phyloP scores from a whole-genome alignment of 495 filamentous ascomycete genomes.

The Annulohypoxylon maeteangense region DNA sequence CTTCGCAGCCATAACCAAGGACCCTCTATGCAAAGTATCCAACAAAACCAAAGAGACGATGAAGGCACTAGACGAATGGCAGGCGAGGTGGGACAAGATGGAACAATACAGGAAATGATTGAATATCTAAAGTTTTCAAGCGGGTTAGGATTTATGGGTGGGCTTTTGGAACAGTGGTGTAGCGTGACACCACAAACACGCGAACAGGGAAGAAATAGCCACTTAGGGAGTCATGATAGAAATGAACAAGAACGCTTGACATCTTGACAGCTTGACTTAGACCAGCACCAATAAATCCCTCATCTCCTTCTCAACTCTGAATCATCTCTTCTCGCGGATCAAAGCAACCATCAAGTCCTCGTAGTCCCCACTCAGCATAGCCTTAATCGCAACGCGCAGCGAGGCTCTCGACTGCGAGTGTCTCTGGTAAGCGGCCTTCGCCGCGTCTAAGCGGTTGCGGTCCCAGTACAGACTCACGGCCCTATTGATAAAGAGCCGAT shows the following conservation, averaged over 20 bases:
- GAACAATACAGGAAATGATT: background rate
- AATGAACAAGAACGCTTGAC: background rate
- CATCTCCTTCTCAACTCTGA: background rate
- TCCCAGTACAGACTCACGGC: conserved; percentile 77
- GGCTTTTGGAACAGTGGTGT: background rate
- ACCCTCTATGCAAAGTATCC: background rate
- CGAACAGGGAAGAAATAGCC: background rate
- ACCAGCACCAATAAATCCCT: background rate
- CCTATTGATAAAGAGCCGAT: conserved; percentile 70
- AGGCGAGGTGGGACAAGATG: conserved; percentile 1
- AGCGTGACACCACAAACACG: background rate
- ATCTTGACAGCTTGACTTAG: background rate
- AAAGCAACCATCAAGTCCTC: conserved; percentile 25
- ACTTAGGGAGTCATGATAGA: background rate
- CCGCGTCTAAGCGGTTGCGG: conserved; percentile 67
- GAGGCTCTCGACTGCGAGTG: conserved; percentile 48
- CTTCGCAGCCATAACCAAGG: background rate
- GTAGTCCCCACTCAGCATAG: conserved; percentile 16
- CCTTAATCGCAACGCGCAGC: conserved; percentile 8
- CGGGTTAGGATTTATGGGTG: background rate
- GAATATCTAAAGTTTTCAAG: background rate
- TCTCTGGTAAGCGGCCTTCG: conserved; percentile 70
- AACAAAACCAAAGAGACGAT: background rate
- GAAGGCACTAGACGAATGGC: conserved; percentile 8
- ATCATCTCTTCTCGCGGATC: conserved; percentile 22